These are phyloP conservation scores for Coniferiporia sulphurascens DNA, from an alignment of 1,284 basidiomycete genomes.

Conservation along the genomic window DNA sequence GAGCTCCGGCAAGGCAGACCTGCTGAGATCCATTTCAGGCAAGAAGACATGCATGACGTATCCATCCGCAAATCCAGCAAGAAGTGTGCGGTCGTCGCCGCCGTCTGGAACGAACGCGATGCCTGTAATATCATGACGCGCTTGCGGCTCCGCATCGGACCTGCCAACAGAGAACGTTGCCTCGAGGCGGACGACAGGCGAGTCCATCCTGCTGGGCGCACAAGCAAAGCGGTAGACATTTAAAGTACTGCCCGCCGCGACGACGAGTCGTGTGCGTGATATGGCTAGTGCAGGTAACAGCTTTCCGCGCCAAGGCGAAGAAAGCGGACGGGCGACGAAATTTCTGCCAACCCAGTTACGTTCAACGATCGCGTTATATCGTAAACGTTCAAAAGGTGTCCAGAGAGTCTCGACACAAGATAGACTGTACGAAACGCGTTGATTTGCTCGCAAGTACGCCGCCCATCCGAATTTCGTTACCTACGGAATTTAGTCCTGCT, in stretches of 20 bases:
- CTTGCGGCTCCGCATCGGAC: slow-evolving; percentile 29
- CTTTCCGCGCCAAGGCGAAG: slow-evolving; percentile 56
- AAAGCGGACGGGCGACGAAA: slow-evolving; percentile 65
- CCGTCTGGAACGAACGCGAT: slow-evolving; percentile 45
- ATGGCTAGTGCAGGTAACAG: slow-evolving; percentile 57
- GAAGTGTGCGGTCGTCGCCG: slow-evolving; percentile 44
- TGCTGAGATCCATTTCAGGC: slow-evolving; percentile 30
- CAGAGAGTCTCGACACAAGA: slow-evolving; percentile 41
- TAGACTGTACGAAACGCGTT: slow-evolving; percentile 51
- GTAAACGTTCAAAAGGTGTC: slow-evolving; percentile 41
- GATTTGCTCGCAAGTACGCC: slow-evolving; percentile 42
- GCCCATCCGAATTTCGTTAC: slow-evolving; percentile 60
- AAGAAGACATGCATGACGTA: slow-evolving; percentile 44
- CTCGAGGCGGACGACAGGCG: slow-evolving; percentile 48
- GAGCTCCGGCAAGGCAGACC: slow-evolving; percentile 15
- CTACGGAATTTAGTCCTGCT: slow-evolving; percentile 31
- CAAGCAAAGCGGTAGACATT: slow-evolving; percentile 52
- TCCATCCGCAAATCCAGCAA: slow-evolving; percentile 60
- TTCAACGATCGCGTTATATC: slow-evolving; percentile 52
- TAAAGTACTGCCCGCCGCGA: slow-evolving; percentile 57
- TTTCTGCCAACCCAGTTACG: slow-evolving; percentile 44
- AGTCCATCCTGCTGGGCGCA: slow-evolving; percentile 24
- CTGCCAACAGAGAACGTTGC: slow-evolving; percentile 38
- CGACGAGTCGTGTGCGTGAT: slow-evolving; percentile 50
- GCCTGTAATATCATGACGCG: slow-evolving; percentile 48